Evolutionary conservation across 2,329 filamentous ascomycete species (phyloP).

Genomic region (Nectriaceae sp.): DNA sequence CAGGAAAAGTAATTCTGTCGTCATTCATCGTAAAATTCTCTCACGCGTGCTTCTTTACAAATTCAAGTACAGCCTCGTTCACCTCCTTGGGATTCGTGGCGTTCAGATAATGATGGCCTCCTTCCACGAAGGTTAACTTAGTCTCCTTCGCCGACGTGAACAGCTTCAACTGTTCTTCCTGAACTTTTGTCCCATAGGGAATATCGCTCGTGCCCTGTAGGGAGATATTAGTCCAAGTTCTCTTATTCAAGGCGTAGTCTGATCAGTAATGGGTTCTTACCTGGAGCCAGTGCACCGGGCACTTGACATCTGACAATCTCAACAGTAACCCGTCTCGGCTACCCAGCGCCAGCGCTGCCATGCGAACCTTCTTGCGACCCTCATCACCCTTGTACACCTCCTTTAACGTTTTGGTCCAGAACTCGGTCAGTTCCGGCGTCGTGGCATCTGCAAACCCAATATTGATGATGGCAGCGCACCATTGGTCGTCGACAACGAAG

Average conservation of each 20-base stretch:
- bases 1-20: too few relatives aligned
- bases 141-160: constrained; percentile 49
- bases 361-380: constrained; percentile 49
- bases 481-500: constrained; percentile 49
- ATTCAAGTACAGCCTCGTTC: constrained; percentile 45
- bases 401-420: constrained; percentile 49
- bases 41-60: constrained; percentile 42
- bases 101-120: constrained; percentile 51
- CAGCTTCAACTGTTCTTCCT: constrained; percentile 51
- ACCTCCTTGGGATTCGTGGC: constrained; percentile 50
- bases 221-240: not conserved
- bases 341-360: constrained; percentile 46
- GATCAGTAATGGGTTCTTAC: constrained; percentile 35
- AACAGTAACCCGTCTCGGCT: constrained; percentile 50
- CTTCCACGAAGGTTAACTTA: constrained; percentile 44
- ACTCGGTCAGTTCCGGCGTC: constrained; percentile 37
- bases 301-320: constrained; percentile 49
- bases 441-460: constrained; percentile 48
- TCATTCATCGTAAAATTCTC: not conserved
- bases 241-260: not conserved
- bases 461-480: constrained; percentile 45
- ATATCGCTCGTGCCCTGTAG: constrained; percentile 47
- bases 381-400: constrained; percentile 51
- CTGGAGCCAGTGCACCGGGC: constrained; percentile 55
- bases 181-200: constrained; percentile 42